Evolutionary conservation across 2,329 filamentous ascomycete species (phyloP), one percentile per base, ranked within the genome.

Genomic region (Ploettnerulaceae sp.): DNA sequence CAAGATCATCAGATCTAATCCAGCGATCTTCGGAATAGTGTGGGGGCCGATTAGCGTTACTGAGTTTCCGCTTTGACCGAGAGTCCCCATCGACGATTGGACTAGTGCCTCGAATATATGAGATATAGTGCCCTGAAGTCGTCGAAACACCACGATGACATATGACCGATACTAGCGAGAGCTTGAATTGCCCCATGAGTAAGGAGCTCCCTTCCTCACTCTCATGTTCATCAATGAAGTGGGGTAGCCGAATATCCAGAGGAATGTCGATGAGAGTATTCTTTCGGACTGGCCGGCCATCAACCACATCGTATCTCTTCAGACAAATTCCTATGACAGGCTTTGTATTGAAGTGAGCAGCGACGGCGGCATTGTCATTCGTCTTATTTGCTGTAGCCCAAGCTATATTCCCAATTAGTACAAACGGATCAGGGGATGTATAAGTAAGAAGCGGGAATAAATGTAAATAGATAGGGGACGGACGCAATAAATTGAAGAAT

Each of bases 1-100:
- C 65, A n/a, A 97, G 71, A 63, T 98, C 93, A 62, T 98, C 93
- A 58, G 95, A 96, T 28, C 83, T 84, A 64, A 95, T 81, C 93
- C 93, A 98, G 53, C 82, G 79, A 9, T 84, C 80, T 52, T 85
- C 78, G 49, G 82, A 73, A 57, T 89, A 86, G 46, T 80, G 75
- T 9, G 80, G 80, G 6, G 80, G 80, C 2, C 76, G 76, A 49
- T 57, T 56, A 11, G 62, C 56, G 26, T 64, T 64, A 14, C 58
- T 61, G 14, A 58, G 56, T 20, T 57, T 60, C 75, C 77, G 54
- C 64, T 73, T 58, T 71, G 73, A 62, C 74, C 70, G 37, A 71
- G 68, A 55, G 56, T 82, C 82, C 47, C 79, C 77, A 12, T 75
- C 79, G n/a, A 79, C 67, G 6, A 78, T 69, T 56, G 75, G 76